These are phyloP conservation scores for Limonium bicolor DNA, from an alignment of 148 eudicot species.

Conservation along the genomic window DNA sequence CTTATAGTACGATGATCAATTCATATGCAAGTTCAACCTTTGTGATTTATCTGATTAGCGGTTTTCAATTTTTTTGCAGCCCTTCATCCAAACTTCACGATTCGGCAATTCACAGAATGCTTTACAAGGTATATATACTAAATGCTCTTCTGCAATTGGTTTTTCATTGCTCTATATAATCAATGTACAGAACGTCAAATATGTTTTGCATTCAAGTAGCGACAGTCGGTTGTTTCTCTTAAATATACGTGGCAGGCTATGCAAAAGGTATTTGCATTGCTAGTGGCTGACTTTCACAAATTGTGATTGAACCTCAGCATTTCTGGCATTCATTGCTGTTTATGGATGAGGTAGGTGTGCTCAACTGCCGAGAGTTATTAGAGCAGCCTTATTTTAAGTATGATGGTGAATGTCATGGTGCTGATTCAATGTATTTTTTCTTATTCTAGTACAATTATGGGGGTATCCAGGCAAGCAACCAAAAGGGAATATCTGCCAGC, in stretches of 20 bases:
- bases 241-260: conserved; percentile 43
- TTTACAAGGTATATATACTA: conserved; percentile 97
- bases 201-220: no score
- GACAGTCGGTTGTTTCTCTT: no score
- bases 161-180: no score
- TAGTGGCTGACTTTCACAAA: conserved; percentile 89
- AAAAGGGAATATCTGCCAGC: conserved; percentile 28
- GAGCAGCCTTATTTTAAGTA: no score
- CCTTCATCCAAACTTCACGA: conserved; percentile 94
- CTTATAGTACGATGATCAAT: conserved; percentile 1
- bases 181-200: no score
- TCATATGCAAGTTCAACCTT: background rate
- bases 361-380: no score
- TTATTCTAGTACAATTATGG: conserved; percentile 74
- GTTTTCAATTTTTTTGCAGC: conserved; percentile 30
- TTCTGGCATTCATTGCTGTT: conserved; percentile 91
- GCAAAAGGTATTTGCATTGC: conserved; percentile 92
- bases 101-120: conserved; percentile 87
- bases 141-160: no score
- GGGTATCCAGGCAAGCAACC: conserved; percentile 71
- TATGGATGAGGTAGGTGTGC: conserved; percentile 96
- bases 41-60: background rate
- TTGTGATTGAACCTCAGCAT: conserved; percentile 75
- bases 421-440: background rate
- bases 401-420: no score